Evolutionary conservation across 1,284 basidiomycete species (phyloP).

Genomic region (Ustilago loliicola): DNA sequence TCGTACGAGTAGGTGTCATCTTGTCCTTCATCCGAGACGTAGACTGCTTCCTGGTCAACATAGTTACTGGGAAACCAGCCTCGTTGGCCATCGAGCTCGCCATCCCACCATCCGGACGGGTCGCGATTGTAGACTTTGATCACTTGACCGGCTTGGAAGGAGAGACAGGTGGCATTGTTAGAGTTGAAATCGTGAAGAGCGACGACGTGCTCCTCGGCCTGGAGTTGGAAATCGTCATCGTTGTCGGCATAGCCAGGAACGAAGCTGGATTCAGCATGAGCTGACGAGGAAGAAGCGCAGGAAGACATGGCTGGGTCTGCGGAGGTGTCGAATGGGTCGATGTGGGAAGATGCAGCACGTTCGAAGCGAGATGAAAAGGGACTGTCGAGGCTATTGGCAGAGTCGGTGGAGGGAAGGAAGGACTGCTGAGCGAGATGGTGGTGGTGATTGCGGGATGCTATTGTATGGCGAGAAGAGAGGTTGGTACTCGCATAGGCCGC

Average conservation of each 20-base stretch:
- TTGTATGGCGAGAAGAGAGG: constrained; percentile 1
- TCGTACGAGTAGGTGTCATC: constrained; percentile 40
- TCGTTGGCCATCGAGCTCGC: constrained; percentile 77
- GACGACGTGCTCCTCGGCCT: constrained; percentile 67
- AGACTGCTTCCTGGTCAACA: constrained; percentile 55
- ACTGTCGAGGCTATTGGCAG: constrained; percentile 26
- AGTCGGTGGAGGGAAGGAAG: constrained; percentile 27
- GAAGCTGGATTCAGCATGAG: constrained; percentile 26
- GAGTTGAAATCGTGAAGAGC: constrained; percentile 71
- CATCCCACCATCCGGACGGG: constrained; percentile 97
- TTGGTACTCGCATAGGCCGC: constrained; percentile 10
- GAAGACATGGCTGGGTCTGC: constrained; percentile 23
- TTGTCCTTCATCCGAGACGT: constrained; percentile 42
- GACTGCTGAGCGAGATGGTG: constrained; percentile 16
- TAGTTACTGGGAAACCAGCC: constrained; percentile 97
- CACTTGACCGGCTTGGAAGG: constrained; percentile 88
- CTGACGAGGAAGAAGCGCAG: constrained; percentile 26
- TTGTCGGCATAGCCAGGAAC: constrained; percentile 17
- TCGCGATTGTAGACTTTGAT: constrained; percentile 90
- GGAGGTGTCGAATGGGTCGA: constrained; percentile 3
- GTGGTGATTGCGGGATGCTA: constrained; percentile 10
- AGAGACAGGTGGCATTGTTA: constrained; percentile 77
- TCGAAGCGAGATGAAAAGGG: constrained; percentile 31
- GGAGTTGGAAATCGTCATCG: constrained; percentile 27
- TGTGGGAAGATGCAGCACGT: constrained; percentile 25